Evolutionary conservation across 2,329 filamentous ascomycete genomes (phyloP).

Genomic region (Colletotrichum chrysophilum): DNA sequence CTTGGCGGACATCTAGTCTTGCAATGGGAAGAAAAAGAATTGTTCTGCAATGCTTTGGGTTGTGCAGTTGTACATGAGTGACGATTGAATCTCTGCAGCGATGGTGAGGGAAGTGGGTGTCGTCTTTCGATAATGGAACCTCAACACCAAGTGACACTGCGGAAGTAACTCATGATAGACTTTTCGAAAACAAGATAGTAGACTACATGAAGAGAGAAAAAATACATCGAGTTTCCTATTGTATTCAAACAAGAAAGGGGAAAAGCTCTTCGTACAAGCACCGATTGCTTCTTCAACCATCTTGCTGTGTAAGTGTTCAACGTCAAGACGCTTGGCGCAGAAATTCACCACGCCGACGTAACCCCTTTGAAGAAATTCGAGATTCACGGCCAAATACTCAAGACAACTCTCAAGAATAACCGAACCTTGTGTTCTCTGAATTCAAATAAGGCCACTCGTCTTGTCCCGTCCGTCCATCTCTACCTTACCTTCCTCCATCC

Average conservation of each 20-base stretch:
- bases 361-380: background rate
- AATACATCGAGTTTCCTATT: fast-evolving
- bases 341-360: background rate
- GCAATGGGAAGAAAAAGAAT: background rate
- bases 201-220: background rate
- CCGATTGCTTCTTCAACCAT: background rate
- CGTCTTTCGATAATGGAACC: background rate
- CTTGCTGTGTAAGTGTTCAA: background rate
- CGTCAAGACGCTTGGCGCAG: background rate
- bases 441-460: background rate
- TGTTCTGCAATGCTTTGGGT: background rate
- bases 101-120: background rate
- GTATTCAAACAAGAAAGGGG: background rate
- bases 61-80: background rate
- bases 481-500: background rate
- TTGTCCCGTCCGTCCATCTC: background rate
- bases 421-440: background rate
- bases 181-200: background rate
- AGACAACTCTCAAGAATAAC: fast-evolving
- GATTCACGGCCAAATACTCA: background rate
- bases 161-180: background rate
- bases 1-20: background rate
- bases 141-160: background rate
- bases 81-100: background rate
- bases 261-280: background rate